phyloP scores from a whole-genome alignment of 2,329 filamentous ascomycete species.

The Emergomyces africanus region DNA sequence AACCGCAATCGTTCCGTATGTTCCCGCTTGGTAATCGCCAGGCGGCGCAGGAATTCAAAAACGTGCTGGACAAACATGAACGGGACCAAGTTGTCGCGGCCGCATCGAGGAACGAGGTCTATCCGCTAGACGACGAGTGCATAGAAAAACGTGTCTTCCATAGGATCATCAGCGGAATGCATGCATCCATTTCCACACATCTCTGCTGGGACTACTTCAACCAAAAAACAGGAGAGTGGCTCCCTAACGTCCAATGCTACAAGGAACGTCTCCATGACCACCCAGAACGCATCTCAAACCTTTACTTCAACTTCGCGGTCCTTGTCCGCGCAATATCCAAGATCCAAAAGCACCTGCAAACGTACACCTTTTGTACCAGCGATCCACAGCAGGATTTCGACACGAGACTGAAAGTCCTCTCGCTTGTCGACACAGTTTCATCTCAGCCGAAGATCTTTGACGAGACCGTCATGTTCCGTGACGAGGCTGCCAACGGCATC shows the following conservation, averaged over 20 bases:
- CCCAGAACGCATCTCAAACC: conserved; percentile 86
- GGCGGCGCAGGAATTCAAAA: conserved; percentile 48
- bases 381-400: conserved; percentile 64
- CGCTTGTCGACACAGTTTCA: conserved; percentile 57
- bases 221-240: conserved; percentile 87
- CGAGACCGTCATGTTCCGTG: conserved; percentile 87
- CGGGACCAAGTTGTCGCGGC: conserved; percentile 38
- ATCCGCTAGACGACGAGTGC: conserved; percentile 81
- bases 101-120: conserved; percentile 33
- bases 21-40: conserved; percentile 34
- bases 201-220: conserved; percentile 95
- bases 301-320: conserved; percentile 99
- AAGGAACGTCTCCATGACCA: conserved; percentile 67
- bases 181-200: conserved; percentile 92
- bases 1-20: conserved; percentile 11
- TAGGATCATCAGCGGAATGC: conserved; percentile 90
- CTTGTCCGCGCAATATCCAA: conserved; percentile 85
- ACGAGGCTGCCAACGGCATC: conserved; percentile 50
- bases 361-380: conserved; percentile 86
- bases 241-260: conserved; percentile 83
- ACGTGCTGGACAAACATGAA: conserved; percentile 40
- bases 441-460: conserved; percentile 70
- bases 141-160: conserved; percentile 99
- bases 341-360: conserved; percentile 64
- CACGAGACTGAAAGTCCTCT: conserved; percentile 72